Evolutionary conservation across 1,284 basidiomycete genomes (phyloP).

Genomic region (Microstroma glucosiphilum): DNA sequence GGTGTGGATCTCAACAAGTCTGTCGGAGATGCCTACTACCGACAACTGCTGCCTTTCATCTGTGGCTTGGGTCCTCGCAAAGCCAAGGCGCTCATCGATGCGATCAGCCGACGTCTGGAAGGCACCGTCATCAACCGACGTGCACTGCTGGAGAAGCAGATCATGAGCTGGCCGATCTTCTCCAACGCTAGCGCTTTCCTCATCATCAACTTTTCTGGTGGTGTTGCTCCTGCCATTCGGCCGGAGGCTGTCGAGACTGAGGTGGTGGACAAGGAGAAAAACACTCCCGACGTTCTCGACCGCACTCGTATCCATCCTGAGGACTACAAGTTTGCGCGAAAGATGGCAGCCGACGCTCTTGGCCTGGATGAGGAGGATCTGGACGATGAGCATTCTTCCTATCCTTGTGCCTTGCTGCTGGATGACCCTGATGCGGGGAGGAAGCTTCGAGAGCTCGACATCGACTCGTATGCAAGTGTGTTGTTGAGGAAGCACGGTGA

Average conservation of each 20-base stretch:
- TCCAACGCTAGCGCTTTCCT: conserved; percentile 65
- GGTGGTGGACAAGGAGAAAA: conserved; percentile 51
- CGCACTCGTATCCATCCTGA: conserved; percentile 94
- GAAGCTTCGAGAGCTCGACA: conserved; percentile 82
- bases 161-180: conserved; percentile 39
- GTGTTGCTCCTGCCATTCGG: conserved; percentile 57
- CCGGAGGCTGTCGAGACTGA: conserved; percentile 38
- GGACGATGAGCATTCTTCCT: conserved; percentile 37
- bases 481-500: conserved; percentile 60
- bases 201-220: conserved; percentile 68
- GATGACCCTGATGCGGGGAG: conserved; percentile 69
- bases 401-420: conserved; percentile 63
- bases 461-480: conserved; percentile 94
- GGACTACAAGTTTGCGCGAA: conserved; percentile 93
- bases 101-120: conserved; percentile 38
- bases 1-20: conserved; percentile 95
- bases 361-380: conserved; percentile 59
- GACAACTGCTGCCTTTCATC: conserved; percentile 79
- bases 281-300: conserved; percentile 77
- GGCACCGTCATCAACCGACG: conserved; percentile 43
- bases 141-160: conserved; percentile 16
- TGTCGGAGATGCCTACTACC: conserved; percentile 77
- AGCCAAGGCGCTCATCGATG: conserved; percentile 69
- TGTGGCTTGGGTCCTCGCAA: conserved; percentile 93
- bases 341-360: conserved; percentile 96